Evolutionary conservation across 495 filamentous ascomycete species (phyloP).

Genomic region (Penicillium cinerascens): DNA sequence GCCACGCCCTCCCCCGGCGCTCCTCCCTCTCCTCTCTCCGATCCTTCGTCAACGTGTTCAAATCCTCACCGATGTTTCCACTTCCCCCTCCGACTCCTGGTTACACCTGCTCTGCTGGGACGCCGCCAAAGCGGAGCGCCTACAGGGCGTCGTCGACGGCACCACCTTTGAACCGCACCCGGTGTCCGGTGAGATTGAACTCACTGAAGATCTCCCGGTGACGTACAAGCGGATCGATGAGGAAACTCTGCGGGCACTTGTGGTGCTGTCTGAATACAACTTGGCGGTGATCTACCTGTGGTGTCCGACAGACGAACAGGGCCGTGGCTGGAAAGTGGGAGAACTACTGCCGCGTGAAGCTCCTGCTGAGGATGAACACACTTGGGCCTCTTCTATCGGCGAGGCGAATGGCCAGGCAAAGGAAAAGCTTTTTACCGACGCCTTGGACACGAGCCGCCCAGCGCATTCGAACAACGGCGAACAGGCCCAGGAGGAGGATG

Average conservation of each 20-base stretch:
- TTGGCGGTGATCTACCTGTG: constrained; percentile 61
- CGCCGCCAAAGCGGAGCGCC: constrained; percentile 57
- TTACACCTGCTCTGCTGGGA: constrained; percentile 88
- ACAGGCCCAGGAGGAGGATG: constrained; percentile 58
- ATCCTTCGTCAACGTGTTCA: constrained; percentile 87
- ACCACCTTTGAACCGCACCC: constrained; percentile 83
- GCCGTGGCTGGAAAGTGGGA: constrained; percentile 77
- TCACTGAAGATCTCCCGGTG: constrained; percentile 59
- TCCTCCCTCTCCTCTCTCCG: constrained; percentile 81
- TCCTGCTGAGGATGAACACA: constrained; percentile 30
- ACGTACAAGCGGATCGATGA: constrained; percentile 73
- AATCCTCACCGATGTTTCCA: constrained; percentile 56
- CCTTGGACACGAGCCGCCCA: constrained; percentile 19
- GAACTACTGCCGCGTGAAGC: constrained; percentile 65
- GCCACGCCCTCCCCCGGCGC: constrained; percentile 66
- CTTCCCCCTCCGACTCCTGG: constrained; percentile 73
- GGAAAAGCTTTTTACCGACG: constrained; percentile 39
- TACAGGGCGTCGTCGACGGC: constrained; percentile 61
- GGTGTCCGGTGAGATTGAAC: constrained; percentile 85
- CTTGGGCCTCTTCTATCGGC: constrained; percentile 50
- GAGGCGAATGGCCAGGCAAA: constrained; percentile 48
- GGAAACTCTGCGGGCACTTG: constrained; percentile 76
- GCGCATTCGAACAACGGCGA: constrained; percentile 24
- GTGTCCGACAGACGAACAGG: constrained; percentile 65
- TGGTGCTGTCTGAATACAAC: constrained; percentile 52